A percentile compares a stretch with the other conserved stretches of the same genome.
phyloP scores from a whole-genome alignment of 805 yeast species.

The Starmerella floricola region DNA sequence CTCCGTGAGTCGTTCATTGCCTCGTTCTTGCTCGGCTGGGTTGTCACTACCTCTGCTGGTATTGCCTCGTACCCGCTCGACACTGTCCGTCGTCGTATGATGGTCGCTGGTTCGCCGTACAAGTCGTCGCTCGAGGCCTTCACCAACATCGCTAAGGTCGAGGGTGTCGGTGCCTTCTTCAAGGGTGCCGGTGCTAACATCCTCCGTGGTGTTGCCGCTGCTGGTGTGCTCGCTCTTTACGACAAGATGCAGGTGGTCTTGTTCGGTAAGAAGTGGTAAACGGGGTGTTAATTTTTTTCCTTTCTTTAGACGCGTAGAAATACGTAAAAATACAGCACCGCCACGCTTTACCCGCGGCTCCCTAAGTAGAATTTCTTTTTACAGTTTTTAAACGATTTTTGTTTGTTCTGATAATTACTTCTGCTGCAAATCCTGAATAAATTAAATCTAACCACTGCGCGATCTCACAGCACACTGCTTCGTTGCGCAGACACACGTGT shows the following conservation, averaged over 20 bases:
- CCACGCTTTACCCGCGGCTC: background rate
- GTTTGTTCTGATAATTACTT: too few relatives aligned
- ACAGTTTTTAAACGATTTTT: too few relatives aligned
- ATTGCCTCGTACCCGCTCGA: slow-evolving; percentile 96
- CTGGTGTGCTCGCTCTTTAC: slow-evolving; percentile 93
- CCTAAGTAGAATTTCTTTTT: background rate
- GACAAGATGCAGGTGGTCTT: slow-evolving; percentile 85
- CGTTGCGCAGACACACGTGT: too few relatives aligned
- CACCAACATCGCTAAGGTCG: slow-evolving; percentile 78
- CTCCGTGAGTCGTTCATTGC: slow-evolving; percentile 84
- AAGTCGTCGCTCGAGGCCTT: slow-evolving; percentile 85
- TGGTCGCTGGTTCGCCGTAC: slow-evolving; percentile 96
- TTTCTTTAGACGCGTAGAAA: slow-evolving; percentile 4
- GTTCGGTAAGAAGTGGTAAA: slow-evolving; percentile 61
- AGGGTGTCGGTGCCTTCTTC: slow-evolving; percentile 82
- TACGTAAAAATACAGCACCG: slow-evolving; percentile 2
- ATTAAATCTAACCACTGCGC: too few relatives aligned
- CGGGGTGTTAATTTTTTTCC: background rate
- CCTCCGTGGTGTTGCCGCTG: slow-evolving; percentile 98
- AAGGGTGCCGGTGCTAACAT: slow-evolving; percentile 98
- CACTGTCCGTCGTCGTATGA: slow-evolving; percentile 97
- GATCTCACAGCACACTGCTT: too few relatives aligned
- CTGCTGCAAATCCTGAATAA: too few relatives aligned
- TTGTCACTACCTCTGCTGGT: slow-evolving; percentile 91
- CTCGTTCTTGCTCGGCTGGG: slow-evolving; percentile 89